Conservation (phyloP, 192 early-diverging fungal genomes). For the Rhizophagus clarus region DNA sequence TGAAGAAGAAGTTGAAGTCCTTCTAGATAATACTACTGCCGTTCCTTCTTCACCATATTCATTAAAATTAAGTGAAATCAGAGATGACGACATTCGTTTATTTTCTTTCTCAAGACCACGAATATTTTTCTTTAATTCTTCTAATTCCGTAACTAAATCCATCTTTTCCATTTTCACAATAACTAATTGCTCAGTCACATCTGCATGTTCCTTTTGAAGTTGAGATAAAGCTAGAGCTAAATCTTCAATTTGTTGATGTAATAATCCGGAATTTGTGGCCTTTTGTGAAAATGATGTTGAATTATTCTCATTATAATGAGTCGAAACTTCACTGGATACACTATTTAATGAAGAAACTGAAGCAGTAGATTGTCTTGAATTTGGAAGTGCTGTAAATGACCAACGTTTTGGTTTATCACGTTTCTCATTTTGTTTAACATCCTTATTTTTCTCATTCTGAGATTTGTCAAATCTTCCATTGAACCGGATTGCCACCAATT, state of each 20-base stretch:
- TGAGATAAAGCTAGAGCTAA: conserved; percentile 65
- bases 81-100: conserved; percentile 44
- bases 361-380: not conserved
- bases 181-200: conserved; percentile 63
- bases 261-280: conserved; percentile 34
- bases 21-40: not conserved
- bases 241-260: conserved; percentile 61
- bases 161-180: conserved; percentile 56
- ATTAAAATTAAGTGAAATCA: not conserved
- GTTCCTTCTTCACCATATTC: not conserved
- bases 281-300: conserved; percentile 27
- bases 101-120: conserved; percentile 49
- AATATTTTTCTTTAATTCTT: conserved; percentile 56
- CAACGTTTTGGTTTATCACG: conserved; percentile 26
- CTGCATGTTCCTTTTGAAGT: conserved; percentile 70
- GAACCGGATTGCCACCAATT: conserved; percentile 51
- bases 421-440: conserved; percentile 26
- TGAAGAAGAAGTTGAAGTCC: not conserved
- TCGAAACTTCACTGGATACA: not conserved
- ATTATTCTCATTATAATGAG: not conserved
- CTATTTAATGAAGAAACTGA: not conserved
- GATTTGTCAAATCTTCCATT: conserved; percentile 42
- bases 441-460: conserved; percentile 10
- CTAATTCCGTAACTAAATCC: conserved; percentile 48
- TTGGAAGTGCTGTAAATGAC: conserved; percentile 14